A percentile compares a stretch with the other conserved stretches of the same genome.
These are phyloP conservation scores for Hymenoscyphus infarciens DNA, from an alignment of 2,329 filamentous ascomycete species.

Conservation along the genomic window DNA sequence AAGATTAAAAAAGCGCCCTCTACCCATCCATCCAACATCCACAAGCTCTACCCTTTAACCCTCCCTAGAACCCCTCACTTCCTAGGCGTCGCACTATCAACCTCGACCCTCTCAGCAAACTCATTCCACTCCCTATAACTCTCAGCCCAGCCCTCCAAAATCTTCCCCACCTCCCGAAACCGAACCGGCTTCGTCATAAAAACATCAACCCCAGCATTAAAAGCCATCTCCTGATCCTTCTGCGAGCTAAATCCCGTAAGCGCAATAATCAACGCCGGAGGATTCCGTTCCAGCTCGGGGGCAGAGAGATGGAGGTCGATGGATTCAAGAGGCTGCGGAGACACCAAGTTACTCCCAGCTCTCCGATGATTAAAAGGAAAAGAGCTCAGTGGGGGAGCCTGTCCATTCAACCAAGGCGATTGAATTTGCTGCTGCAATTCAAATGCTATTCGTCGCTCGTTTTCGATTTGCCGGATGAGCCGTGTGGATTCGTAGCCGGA, in stretches of 20 bases:
- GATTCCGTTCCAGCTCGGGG: constrained; percentile 35
- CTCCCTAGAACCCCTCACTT: not conserved
- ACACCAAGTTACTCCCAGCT: not conserved
- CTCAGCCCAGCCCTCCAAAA: constrained; percentile 24
- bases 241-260: constrained; percentile 49
- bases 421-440: constrained; percentile 19
- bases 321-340: not conserved
- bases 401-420: constrained; percentile 8
- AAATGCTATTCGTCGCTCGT: constrained; percentile 22
- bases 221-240: constrained; percentile 46
- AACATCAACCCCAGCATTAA: constrained; percentile 49
- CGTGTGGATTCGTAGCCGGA: constrained; percentile 46
- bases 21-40: no score
- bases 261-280: constrained; percentile 45
- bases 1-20: no score
- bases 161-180: constrained; percentile 25
- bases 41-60: no score
- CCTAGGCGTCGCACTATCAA: not conserved
- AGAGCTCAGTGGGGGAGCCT: constrained; percentile 5
- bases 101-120: not conserved
- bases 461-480: constrained; percentile 46
- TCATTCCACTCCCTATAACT: constrained; percentile 1
- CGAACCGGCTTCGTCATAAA: constrained; percentile 51
- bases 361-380: constrained; percentile 8
- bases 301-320: constrained; percentile 4